Evolutionary conservation across 1,139 yeast genomes (phyloP).

Genomic region (Taphrina pruni): DNA sequence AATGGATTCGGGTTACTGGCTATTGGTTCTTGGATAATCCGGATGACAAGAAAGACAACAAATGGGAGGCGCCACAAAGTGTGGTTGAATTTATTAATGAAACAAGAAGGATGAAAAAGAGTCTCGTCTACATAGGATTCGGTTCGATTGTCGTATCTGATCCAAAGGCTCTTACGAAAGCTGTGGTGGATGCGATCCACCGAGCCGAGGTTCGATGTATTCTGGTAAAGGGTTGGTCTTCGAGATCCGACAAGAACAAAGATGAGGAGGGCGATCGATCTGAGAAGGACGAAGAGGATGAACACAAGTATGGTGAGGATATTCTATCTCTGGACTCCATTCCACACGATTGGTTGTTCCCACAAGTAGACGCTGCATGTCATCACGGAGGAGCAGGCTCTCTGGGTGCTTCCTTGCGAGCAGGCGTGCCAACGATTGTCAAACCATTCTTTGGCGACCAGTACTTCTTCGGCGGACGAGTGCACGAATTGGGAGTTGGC

Average conservation of each 20-base stretch:
- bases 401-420: conserved; percentile 86
- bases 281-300: conserved; percentile 49
- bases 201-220: conserved; percentile 84
- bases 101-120: conserved; percentile 67
- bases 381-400: conserved; percentile 99
- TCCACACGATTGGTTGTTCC: conserved; percentile 95
- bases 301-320: conserved; percentile 66
- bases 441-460: conserved; percentile 98
- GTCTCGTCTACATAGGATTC: conserved; percentile 87
- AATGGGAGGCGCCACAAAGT: conserved; percentile 68
- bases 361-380: conserved; percentile 87
- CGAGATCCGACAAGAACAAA: conserved; percentile 57
- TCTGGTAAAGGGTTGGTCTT: conserved; percentile 94
- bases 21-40: conserved; percentile 87
- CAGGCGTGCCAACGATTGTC: conserved; percentile 86
- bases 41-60: conserved; percentile 53
- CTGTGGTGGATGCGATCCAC: conserved; percentile 76
- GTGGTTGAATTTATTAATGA: conserved; percentile 64
- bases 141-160: conserved; percentile 92
- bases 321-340: conserved; percentile 72
- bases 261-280: conserved; percentile 10
- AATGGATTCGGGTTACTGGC: conserved; percentile 93
- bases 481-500: conserved; percentile 92
- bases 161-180: conserved; percentile 75
- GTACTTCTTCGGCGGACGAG: conserved; percentile 82